Base-by-base conservation (phyloP, 2,329 filamentous ascomycete genomes). In the Hortaea werneckii region DNA sequence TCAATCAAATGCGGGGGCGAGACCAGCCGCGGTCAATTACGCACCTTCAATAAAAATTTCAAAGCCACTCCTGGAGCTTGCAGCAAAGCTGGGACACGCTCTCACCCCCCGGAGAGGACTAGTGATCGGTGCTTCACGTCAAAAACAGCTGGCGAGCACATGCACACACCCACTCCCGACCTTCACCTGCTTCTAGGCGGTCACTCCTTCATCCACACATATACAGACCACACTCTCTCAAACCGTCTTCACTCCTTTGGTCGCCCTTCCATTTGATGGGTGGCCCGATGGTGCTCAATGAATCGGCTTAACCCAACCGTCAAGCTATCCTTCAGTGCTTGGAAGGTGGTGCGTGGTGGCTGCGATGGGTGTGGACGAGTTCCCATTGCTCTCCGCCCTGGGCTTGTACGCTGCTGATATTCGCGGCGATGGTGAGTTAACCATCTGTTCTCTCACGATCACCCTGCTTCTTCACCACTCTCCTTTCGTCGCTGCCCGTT, bases 321-420 rank as follows among this genome's bases (percentile, higher is more conserved):
- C 43, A 41, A 30, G 45, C 30, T 43, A n/a, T 39, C 41, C 10
- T 35, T 34, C 45, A 13, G 37, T 26, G 13, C 13, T 26, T 39
- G 37, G 37, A 39, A 39, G 37, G 37, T 46, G 44, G 13, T 47
- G 40, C 7, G 40, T 29, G 40, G 28, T 10, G 27, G 41, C 50
- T 48, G 53, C 45, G 37, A 61, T 60, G 56, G 53, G 49, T 50
- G 48, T 54, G 47, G 66, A 69, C 51, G 74, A 77, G 60, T 78
- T 78, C 54, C 75, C 75, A 53, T 67, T 78, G 51, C 71, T 84
- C 49, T 68, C 69, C 43, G 68, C 69, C 49, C 66, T 75, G 55
- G 76, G 76, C 53, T 68, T 83, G 45, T 81, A 81, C 65, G 74
- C 75, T 47, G 66, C 73, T 46, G 67, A 76, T 35, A 82, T 78